Base-by-base conservation (phyloP, 169 alveolate genomes). In the Plasmodium inui region DNA sequence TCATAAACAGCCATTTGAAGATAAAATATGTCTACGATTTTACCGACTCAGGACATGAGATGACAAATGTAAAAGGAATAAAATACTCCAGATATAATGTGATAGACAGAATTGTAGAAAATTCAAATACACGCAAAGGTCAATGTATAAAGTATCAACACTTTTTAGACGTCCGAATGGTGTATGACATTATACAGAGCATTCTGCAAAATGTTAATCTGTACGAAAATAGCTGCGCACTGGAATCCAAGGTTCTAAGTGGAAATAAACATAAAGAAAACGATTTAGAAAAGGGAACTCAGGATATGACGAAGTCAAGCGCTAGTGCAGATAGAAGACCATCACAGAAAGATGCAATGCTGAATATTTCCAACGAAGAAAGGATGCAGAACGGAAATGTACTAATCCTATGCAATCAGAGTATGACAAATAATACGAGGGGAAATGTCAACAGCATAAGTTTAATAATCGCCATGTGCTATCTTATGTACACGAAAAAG, bases 391-490 rank as follows among this genome's bases (percentile, higher is more conserved):
- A 71, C 12, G 39, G 30, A 41, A 79, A 88, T 78, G 22, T 79
- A 3, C 30, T 91, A 71, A 91, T 91, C 72, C 32, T 91, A 74
- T 91, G 95, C 32, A 91, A 91, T 72, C 74, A 91, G 5, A 92
- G 95, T 4, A 91, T 91, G 22, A 71, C 44, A 71, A 30, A 91
- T 32, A 46, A 71, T 12, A 72, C 70, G 57, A 70, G 26, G 3
- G 81, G 81, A 26, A 81, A 82, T 39, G 39, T 26, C 55, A 91
- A 82, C 55, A 91, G 92, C 83, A 78, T 91, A 70, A 71, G 95
- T 19, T 82, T 91, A 81, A 50, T 91, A n/a, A 82, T 91, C 7
- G 82, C 85, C 50, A 91, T 91, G 95, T 91, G 95, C 34, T 91
- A 91, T 82, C 30, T 91, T 70, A 91, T 91, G 83, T 91, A 81